Base-by-base conservation (phyloP, 495 filamentous ascomycete species). In the Neurospora sp. region DNA sequence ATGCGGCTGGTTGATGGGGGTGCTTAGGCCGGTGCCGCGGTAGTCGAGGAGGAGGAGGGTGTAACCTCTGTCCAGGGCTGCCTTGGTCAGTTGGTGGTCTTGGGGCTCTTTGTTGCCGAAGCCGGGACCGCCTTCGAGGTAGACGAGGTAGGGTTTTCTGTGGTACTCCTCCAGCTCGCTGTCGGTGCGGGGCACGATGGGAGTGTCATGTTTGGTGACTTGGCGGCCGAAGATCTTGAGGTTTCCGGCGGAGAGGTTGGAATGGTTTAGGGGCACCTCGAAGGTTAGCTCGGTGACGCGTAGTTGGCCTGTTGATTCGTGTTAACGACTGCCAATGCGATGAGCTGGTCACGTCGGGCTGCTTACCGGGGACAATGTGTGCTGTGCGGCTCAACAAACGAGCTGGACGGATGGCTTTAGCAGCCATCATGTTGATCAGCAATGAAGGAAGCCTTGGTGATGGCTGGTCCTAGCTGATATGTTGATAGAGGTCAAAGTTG, bases 21-120 rank as follows among this genome's bases (percentile, higher is more conserved):
- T 91, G 80, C 92, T 95, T 43, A 97, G 82, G 4, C 95, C 95
- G 31, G 93, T 97, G 13, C 95, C 95, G 19, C 95, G 89, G 76
- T 96, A 93, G 79, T 98, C 95, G 3, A 98, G 85, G 72, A 90
- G 92, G 11, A 98, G 86, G 36, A 97, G 81, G 83, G 96, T 85
- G 77, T 96, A 97, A 31, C 95, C 95, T 72, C 91, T 91, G 72
- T 89, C 90, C 8, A 97, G 88, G 24, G 93, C 85, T n/a, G 84
- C 81, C 19, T 88, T 84, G 13, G 92, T 90, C 77, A 92, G 88
- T 28, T 88, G 82, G 76, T 87, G 87, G 71, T 90, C 86, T 79
- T 96, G 92, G 7, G 94, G 94, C 48, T 90, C 81, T 17, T 85
- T 82, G 76, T 91, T 94, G 72, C 89, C 91, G 77, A 91, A 88